Evolutionary conservation across 805 yeast genomes (phyloP).

Genomic region (Lipomyces yamadae): DNA sequence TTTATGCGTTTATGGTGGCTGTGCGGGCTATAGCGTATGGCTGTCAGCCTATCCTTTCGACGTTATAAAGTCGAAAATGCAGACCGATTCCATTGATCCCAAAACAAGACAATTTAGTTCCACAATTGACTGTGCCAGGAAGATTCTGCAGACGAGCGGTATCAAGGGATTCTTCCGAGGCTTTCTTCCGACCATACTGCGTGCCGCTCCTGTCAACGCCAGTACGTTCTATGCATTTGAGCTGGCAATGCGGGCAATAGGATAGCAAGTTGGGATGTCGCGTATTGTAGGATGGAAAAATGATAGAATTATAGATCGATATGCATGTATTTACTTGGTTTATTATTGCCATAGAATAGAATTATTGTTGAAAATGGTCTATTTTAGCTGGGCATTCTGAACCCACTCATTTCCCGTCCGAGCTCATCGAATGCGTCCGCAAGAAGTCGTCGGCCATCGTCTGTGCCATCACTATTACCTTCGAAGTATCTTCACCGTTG

Average conservation of each 20-base stretch:
- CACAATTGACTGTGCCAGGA: conserved; percentile 61
- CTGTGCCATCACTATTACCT: neutral
- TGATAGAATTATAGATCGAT: neutral
- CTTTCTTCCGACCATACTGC: conserved; percentile 84
- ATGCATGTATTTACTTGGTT: neutral
- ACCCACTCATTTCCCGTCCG: neutral
- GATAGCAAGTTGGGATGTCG: conserved; percentile 18
- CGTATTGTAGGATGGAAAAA: neutral
- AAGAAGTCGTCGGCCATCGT: neutral
- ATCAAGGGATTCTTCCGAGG: conserved; percentile 84
- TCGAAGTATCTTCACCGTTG: neutral
- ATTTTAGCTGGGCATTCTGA: neutral
- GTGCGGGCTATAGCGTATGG: conserved; percentile 88
- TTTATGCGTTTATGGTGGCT: conserved; percentile 84
- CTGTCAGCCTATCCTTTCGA: conserved; percentile 82
- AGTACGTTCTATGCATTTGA: conserved; percentile 96
- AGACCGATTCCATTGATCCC: conserved; percentile 68
- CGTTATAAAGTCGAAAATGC: conserved; percentile 87
- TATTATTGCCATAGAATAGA: neutral
- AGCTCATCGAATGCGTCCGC: neutral
- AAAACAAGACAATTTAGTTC: conserved; percentile 62
- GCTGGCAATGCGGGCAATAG: conserved; percentile 68
- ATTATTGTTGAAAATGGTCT: neutral
- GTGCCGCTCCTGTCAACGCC: conserved; percentile 99
- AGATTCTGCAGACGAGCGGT: conserved; percentile 64